phyloP scores from a whole-genome alignment of 352 stramenopile genomes.

The Pythium insidiosum region DNA sequence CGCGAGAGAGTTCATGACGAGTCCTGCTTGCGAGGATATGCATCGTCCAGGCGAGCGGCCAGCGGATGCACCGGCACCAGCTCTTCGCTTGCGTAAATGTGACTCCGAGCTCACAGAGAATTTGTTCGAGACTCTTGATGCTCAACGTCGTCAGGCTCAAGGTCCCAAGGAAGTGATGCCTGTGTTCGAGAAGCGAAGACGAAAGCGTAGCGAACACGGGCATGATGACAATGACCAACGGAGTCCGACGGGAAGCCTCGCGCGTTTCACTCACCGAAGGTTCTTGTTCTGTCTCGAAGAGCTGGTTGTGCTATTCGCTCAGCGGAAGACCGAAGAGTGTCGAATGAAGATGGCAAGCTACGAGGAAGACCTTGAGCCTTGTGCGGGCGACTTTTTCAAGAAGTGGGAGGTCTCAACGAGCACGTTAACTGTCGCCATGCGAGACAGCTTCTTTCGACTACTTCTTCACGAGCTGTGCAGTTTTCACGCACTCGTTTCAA shows the following conservation, averaged over 20 bases:
- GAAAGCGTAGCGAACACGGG: background rate
- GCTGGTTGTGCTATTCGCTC: conserved; percentile 65
- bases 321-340: conserved; percentile 58
- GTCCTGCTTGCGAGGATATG: conserved; percentile 43
- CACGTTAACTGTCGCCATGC: conserved; percentile 58
- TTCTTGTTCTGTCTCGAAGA: conserved; percentile 79
- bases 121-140: conserved; percentile 45
- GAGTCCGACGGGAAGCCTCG: conserved; percentile 24
- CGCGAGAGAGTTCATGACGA: conserved; percentile 55
- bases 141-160: conserved; percentile 15
- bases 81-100: conserved; percentile 37
- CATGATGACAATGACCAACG: conserved; percentile 1
- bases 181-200: background rate
- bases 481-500: conserved; percentile 59
- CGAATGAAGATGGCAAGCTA: conserved; percentile 32
- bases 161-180: too few relatives aligned
- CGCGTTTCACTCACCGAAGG: conserved; percentile 58
- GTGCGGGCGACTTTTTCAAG: conserved; percentile 29
- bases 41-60: conserved; percentile 44
- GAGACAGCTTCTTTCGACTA: conserved; percentile 63
- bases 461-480: conserved; percentile 66
- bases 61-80: conserved; percentile 11
- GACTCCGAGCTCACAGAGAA: conserved; percentile 45
- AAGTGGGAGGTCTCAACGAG: conserved; percentile 67
- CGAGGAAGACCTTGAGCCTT: conserved; percentile 48